Percentiles rank a stretch among this genome's conserved stretches.
These are phyloP conservation scores for Trichocomaceae sp. DNA, from an alignment of 2,329 filamentous ascomycete genomes.

Conservation along the genomic window DNA sequence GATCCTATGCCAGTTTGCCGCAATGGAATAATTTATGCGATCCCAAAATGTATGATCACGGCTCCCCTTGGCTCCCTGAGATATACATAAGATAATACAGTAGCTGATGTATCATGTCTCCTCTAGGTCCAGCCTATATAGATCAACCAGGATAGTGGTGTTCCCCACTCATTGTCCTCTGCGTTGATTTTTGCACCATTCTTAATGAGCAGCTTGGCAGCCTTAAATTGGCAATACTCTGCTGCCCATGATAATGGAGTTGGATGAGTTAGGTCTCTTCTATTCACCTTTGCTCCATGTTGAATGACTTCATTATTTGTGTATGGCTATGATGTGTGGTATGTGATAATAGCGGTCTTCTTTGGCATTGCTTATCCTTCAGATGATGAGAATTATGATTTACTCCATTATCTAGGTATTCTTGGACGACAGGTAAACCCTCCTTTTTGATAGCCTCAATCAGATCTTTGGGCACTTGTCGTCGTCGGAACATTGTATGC, in stretches of 20 bases:
- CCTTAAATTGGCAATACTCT: constrained; percentile 1
- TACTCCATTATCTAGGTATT: too few relatives aligned
- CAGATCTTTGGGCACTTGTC: too few relatives aligned
- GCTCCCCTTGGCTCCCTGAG: background rate
- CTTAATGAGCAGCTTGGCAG: constrained; percentile 2
- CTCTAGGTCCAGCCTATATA: background rate
- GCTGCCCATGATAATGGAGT: constrained; percentile 5
- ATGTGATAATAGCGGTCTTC: too few relatives aligned
- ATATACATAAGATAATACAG: background rate
- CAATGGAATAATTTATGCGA: background rate
- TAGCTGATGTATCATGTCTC: background rate
- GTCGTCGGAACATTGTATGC: constrained; percentile 18
- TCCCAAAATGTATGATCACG: constrained; percentile 1
- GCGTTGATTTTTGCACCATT: constrained; percentile 2
- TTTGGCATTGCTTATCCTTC: too few relatives aligned
- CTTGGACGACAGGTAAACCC: too few relatives aligned
- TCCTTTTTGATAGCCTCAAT: too few relatives aligned
- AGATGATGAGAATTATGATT: too few relatives aligned
- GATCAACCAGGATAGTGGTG: constrained; percentile 1
- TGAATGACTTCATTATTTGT: background rate
- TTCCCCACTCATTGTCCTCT: constrained; percentile 1
- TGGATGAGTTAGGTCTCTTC: background rate
- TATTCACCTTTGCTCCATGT: constrained; percentile 3
- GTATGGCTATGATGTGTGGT: too few relatives aligned
- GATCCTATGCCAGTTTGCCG: background rate